Conservation (phyloP, 78 protist species). For the Speleostelium caveatum region DNA sequence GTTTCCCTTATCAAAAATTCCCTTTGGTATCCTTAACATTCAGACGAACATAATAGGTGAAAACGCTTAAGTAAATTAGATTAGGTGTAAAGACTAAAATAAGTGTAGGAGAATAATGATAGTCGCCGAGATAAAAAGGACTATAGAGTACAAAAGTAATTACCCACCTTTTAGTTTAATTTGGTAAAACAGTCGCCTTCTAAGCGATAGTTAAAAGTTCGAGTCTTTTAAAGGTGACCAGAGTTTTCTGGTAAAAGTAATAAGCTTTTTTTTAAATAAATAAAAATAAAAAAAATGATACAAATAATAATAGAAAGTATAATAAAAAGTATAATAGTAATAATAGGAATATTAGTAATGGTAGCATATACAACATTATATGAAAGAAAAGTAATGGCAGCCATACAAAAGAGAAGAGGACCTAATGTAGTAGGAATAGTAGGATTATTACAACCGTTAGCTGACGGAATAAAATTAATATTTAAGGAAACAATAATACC, state of each 20-base stretch:
- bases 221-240: constrained; percentile 8
- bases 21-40: too few relatives aligned
- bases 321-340: background rate
- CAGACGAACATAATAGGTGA: constrained; percentile 14
- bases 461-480: constrained; percentile 53
- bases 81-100: too few relatives aligned
- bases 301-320: background rate
- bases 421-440: constrained; percentile 22
- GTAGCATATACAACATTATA: constrained; percentile 25
- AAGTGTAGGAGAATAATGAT: too few relatives aligned
- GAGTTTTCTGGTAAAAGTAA: too few relatives aligned
- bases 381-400: constrained; percentile 52
- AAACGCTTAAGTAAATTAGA: too few relatives aligned
- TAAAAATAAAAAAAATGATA: constrained; percentile 11
- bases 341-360: background rate
- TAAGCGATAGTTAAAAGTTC: constrained; percentile 6
- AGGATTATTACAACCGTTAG: constrained; percentile 65
- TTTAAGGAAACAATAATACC: constrained; percentile 29
- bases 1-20: too few relatives aligned
- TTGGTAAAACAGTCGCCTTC: constrained; percentile 17
- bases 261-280: too few relatives aligned
- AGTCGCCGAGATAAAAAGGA: too few relatives aligned
- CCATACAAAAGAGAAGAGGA: constrained; percentile 41
- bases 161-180: constrained; percentile 21
- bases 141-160: too few relatives aligned